Evolutionary conservation across 139 green algal species (phyloP).

Genomic region (Parachlorella kessleri): DNA sequence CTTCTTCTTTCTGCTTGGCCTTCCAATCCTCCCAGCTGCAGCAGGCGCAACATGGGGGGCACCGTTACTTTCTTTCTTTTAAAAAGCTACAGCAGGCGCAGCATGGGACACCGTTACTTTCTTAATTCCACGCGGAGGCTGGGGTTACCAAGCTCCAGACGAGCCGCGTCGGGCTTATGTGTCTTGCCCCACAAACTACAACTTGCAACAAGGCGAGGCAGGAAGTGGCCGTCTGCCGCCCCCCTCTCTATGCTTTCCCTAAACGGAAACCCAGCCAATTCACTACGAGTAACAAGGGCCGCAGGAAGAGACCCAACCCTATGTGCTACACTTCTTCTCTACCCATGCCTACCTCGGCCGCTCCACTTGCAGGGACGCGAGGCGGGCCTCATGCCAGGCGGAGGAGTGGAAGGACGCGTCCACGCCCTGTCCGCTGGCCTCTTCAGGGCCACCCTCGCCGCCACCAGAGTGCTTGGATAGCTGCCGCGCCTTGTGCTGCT

Average conservation of each 20-base stretch:
- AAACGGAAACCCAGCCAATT: too few species aligned
- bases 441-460: conserved; percentile 7
- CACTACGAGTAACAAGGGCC: too few species aligned
- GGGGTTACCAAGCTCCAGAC: too few species aligned
- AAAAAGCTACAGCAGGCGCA: background rate
- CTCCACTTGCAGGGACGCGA: conserved; percentile 49
- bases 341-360: conserved; percentile 19
- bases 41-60: background rate
- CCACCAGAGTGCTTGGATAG: conserved; percentile 25
- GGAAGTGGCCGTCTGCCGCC: too few species aligned
- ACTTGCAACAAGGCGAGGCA: too few species aligned
- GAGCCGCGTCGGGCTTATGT: too few species aligned
- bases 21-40: conserved; percentile 40
- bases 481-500: conserved; percentile 52
- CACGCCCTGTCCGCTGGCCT: conserved; percentile 10
- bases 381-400: conserved; percentile 60
- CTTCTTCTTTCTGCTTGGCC: conserved; percentile 31
- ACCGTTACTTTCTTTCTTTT: too few species aligned
- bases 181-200: too few species aligned
- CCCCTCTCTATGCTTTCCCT: too few species aligned
- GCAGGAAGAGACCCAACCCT: background rate
- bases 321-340: background rate
- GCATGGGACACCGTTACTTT: too few species aligned
- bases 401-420: conserved; percentile 63
- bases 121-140: too few species aligned